Evolutionary conservation across 1,284 basidiomycete species (phyloP).

Genomic region (Sphagnurus paluster): DNA sequence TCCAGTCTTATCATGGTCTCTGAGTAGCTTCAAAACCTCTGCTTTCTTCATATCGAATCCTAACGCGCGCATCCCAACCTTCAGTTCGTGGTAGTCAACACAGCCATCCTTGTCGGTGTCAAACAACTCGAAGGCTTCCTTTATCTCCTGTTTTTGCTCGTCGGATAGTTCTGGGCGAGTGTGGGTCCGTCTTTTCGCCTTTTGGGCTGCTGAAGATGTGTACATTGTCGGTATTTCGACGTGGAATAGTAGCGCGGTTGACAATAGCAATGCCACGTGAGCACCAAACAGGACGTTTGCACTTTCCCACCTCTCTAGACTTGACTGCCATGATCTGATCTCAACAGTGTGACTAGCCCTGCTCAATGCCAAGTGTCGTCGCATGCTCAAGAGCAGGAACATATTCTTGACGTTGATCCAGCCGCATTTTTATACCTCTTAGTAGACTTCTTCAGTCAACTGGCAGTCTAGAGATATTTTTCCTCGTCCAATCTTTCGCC

Average conservation of each 20-base stretch:
- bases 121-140: slow-evolving; percentile 98
- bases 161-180: slow-evolving; percentile 83
- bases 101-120: slow-evolving; percentile 99
- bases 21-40: slow-evolving; percentile 92
- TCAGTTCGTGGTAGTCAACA: slow-evolving; percentile 97
- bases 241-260: background rate
- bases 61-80: slow-evolving; percentile 97
- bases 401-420: no score
- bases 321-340: background rate
- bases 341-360: no score
- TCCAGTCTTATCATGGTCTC: slow-evolving; percentile 89
- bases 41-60: slow-evolving; percentile 99
- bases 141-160: slow-evolving; percentile 96
- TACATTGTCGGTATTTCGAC: slow-evolving; percentile 50
- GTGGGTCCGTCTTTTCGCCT: slow-evolving; percentile 71
- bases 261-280: slow-evolving; percentile 14
- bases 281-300: background rate
- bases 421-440: no score
- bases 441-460: no score
- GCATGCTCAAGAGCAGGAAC: no score
- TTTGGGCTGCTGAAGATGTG: slow-evolving; percentile 66
- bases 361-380: no score
- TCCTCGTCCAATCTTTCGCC: no score
- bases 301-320: background rate
- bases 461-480: no score